Evolutionary conservation across 371 early-diverging fungal species (phyloP).

Genomic region (Blastocladiella emersonii): DNA sequence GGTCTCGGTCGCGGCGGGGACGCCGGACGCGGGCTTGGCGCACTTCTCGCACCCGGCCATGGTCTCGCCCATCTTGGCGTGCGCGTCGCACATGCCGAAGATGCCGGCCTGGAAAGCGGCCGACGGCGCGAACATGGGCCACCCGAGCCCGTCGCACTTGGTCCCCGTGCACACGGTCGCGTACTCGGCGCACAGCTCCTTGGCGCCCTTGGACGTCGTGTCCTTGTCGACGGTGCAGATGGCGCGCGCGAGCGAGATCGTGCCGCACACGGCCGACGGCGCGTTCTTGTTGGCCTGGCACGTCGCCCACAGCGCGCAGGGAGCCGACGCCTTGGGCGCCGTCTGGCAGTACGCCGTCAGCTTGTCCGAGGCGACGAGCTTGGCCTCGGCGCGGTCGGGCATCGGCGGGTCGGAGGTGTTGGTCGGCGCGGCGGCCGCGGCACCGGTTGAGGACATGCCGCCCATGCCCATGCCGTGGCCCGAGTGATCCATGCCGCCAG

Average conservation of each 20-base stretch:
- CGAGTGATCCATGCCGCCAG: too few relatives aligned
- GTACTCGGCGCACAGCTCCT: neutral
- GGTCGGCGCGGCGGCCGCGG: too few relatives aligned
- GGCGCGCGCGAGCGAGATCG: neutral
- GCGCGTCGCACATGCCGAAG: neutral
- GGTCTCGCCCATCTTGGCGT: too few relatives aligned
- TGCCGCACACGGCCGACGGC: neutral
- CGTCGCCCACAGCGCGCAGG: neutral
- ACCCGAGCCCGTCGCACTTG: neutral
- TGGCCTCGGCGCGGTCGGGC: neutral
- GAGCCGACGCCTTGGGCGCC: neutral
- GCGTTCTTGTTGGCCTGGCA: neutral
- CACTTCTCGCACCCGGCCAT: slow-evolving; percentile 1
- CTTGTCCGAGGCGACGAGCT: neutral
- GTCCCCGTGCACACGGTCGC: neutral
- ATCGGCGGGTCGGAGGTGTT: too few relatives aligned
- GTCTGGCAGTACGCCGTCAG: neutral
- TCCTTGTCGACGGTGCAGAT: too few relatives aligned
- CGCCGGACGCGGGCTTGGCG: neutral
- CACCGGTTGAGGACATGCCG: too few relatives aligned
- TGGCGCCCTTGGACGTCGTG: neutral
- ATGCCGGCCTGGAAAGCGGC: neutral
- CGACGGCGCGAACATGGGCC: neutral
- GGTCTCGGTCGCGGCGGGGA: neutral
- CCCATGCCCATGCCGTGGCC: too few relatives aligned